Evolutionary conservation across 208 protist genomes (phyloP), one percentile per base, ranked within the genome.

Genomic region (Crithidia bombi): DNA sequence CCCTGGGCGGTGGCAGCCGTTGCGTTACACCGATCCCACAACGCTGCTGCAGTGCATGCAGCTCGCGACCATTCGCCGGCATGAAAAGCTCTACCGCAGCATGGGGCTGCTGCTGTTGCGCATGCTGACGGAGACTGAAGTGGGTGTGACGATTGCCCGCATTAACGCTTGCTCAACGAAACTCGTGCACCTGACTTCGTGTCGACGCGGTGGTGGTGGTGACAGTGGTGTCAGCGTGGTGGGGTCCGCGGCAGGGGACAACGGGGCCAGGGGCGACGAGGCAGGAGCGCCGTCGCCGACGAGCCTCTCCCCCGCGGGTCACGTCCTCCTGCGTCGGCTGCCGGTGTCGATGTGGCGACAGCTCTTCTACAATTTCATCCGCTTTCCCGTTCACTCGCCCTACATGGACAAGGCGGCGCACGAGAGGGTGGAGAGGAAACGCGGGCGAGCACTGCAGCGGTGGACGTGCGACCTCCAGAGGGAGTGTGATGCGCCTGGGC

Each of bases 31-130:
- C 7, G 58, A 65, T 23, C 41, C 58, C 6, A 5, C 39, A 11
- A n/a, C 30, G 14, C 58, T 65, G 26, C n/a, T 65, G 58, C 58
- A 52, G 44, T 30, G 51, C 15, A 1, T 65, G 23, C 43, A 65
- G 58, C 15, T 65, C 0, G 5, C 28, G 0, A 14, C 1, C 14
- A 26, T 54, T 1, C 39, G 58, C n/a, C 3, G 30, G 0, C 30
- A 65, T 23, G 0, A 6, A 1, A 35, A 33, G 19, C 43, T 65
- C 19, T n/a, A 9, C 2, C 19, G 25, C 5, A 36, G 3, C 0
- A 17, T 65, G 15, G 6, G 19, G 19, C 0, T 39, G 19, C 32
- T 43, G 30, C 0, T 41, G 10, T 35, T 65, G 19, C 58, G 44
- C 7, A 23, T 65, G 26, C 44, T 65, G 26, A 54, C 26, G n/a